These are phyloP conservation scores for Plasmodium cynomolgi DNA, from an alignment of 169 alveolate species.

Conservation along the genomic window DNA sequence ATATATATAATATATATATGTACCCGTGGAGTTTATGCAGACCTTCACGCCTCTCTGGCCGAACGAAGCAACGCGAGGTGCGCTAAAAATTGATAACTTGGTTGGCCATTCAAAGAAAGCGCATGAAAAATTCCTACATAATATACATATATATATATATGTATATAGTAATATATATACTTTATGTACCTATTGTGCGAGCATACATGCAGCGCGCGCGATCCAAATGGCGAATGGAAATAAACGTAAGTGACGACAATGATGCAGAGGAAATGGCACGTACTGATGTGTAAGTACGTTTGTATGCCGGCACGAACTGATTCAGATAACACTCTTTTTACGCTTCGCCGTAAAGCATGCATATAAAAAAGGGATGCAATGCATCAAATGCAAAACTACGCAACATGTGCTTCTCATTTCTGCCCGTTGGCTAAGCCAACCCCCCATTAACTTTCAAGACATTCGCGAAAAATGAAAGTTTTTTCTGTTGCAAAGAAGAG, in stretches of 20 bases:
- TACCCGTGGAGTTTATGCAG: neutral
- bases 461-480: neutral
- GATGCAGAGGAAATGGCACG: neutral
- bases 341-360: neutral
- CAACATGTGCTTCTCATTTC: neutral
- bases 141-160: too few relatives aligned
- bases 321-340: neutral
- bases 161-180: neutral
- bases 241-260: neutral
- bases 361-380: neutral
- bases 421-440: neutral
- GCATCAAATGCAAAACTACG: neutral
- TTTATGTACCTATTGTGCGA: neutral
- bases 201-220: neutral
- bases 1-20: neutral
- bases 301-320: neutral
- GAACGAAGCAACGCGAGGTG: neutral
- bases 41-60: neutral
- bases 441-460: neutral
- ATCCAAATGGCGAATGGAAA: neutral
- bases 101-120: neutral
- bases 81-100: neutral
- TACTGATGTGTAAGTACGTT: neutral
- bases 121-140: neutral
- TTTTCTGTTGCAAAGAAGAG: neutral